These are phyloP conservation scores for Ganoderma boninense DNA, from an alignment of 1,284 basidiomycete genomes.

Conservation along the genomic window DNA sequence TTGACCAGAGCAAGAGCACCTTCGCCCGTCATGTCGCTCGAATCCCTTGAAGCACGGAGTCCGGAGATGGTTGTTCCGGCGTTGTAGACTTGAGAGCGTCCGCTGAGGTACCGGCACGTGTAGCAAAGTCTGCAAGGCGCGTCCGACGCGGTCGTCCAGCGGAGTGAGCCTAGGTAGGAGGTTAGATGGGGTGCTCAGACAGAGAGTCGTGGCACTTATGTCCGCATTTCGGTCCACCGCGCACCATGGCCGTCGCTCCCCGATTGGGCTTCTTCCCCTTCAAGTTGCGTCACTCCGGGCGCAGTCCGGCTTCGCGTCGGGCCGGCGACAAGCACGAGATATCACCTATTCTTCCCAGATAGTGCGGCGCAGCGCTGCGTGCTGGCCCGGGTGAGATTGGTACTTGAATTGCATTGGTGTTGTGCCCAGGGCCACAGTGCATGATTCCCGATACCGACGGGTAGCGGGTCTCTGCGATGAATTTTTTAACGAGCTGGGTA, in stretches of 20 bases:
- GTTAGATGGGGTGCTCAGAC: neutral
- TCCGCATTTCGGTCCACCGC: neutral
- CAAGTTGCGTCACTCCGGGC: neutral
- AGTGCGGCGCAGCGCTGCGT: no score
- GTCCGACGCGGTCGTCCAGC: neutral
- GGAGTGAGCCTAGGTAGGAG: neutral
- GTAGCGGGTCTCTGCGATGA: no score
- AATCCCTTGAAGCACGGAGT: neutral
- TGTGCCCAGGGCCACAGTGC: no score
- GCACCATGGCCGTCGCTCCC: neutral
- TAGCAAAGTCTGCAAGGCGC: neutral
- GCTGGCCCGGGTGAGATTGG: no score
- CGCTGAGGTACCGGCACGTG: neutral
- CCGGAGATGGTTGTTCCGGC: neutral
- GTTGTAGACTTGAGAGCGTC: neutral
- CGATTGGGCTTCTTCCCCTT: neutral
- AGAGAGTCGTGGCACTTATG: neutral
- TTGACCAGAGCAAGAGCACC: neutral
- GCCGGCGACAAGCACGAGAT: neutral
- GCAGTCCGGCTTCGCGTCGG: neutral
- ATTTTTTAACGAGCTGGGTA: no score
- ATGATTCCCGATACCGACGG: no score
- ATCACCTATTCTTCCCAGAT: neutral
- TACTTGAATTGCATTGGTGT: no score
- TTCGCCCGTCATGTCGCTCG: neutral